These are phyloP conservation scores for Elsinoe perseae DNA, from an alignment of 2,329 filamentous ascomycete species.

Conservation along the genomic window DNA sequence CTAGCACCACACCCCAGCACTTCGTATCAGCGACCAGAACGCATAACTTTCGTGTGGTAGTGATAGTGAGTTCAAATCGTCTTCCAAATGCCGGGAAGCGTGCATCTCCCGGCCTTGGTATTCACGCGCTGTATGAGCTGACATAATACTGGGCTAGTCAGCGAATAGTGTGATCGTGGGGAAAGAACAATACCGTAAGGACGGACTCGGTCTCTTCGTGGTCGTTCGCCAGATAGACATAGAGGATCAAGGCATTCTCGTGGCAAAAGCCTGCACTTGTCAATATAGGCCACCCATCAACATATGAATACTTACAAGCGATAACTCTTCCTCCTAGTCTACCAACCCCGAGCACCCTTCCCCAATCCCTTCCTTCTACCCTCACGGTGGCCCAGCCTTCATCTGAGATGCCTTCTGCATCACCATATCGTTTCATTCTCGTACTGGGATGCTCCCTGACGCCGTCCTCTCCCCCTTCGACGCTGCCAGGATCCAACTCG, in stretches of 20 bases:
- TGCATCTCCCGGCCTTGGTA: too few relatives aligned
- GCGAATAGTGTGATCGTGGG: constrained; percentile 14
- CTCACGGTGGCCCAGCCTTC: constrained; percentile 81
- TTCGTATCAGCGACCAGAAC: too few relatives aligned
- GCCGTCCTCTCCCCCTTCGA: constrained; percentile 56
- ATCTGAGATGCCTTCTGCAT: constrained; percentile 57
- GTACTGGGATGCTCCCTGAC: constrained; percentile 77
- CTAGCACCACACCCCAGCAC: too few relatives aligned
- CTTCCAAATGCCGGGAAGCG: too few relatives aligned
- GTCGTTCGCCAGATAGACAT: constrained; percentile 68
- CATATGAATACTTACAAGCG: constrained; percentile 58
- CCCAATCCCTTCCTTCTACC: constrained; percentile 93
- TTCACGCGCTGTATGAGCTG: constrained; percentile 45
- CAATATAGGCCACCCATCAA: constrained; percentile 11
- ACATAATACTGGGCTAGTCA: constrained; percentile 47
- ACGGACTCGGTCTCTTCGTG: constrained; percentile 68
- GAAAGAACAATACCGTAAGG: constrained; percentile 52
- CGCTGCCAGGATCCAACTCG: constrained; percentile 69
- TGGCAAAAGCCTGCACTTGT: constrained; percentile 55
- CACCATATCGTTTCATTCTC: constrained; percentile 56
- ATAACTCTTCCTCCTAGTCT: constrained; percentile 84
- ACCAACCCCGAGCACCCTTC: constrained; percentile 84
- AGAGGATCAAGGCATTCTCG: constrained; percentile 71
- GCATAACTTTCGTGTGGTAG: too few relatives aligned
- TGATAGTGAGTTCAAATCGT: too few relatives aligned